Percentiles rank a stretch among this genome's conserved stretches.
Evolutionary conservation across 2,329 filamentous ascomycete genomes (phyloP).

Genomic region (Aspergillus phoenicis): DNA sequence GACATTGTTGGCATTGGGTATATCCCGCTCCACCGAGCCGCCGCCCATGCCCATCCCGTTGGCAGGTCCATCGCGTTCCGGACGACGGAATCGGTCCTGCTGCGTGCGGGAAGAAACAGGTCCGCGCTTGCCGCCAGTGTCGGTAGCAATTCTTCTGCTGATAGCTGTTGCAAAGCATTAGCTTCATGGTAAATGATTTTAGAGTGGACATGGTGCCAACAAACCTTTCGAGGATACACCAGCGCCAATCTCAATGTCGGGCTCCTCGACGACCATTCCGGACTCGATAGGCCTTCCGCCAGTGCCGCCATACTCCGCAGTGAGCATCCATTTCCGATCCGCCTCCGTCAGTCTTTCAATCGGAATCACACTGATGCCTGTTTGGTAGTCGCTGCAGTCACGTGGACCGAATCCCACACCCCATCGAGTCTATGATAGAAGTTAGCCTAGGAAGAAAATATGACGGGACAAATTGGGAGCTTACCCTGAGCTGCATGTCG

Average conservation of each 20-base stretch:
- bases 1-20: slow-evolving; percentile 45
- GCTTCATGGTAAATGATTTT: not conserved
- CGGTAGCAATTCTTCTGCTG: slow-evolving; percentile 55
- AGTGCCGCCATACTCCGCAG: slow-evolving; percentile 88
- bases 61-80: slow-evolving; percentile 38
- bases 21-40: slow-evolving; percentile 39
- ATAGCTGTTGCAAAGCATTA: slow-evolving; percentile 42
- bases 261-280: slow-evolving; percentile 91
- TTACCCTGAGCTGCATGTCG: slow-evolving; percentile 72
- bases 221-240: slow-evolving; percentile 90
- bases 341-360: slow-evolving; percentile 92
- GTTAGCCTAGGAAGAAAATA: slow-evolving; percentile 25
- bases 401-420: slow-evolving; percentile 95
- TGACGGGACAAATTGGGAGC: slow-evolving; percentile 29
- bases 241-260: slow-evolving; percentile 96
- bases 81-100: slow-evolving; percentile 36
- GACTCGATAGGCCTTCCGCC: slow-evolving; percentile 78
- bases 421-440: slow-evolving; percentile 74
- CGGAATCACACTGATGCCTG: slow-evolving; percentile 88
- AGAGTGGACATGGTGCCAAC: slow-evolving; percentile 8
- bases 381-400: slow-evolving; percentile 95
- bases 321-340: slow-evolving; percentile 96
- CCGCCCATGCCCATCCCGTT: slow-evolving; percentile 25
- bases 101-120: slow-evolving; percentile 49
- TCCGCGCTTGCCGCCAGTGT: slow-evolving; percentile 53